Evolutionary conservation across 2,329 filamentous ascomycete genomes (phyloP).

Genomic region (Cercospora canescens): DNA sequence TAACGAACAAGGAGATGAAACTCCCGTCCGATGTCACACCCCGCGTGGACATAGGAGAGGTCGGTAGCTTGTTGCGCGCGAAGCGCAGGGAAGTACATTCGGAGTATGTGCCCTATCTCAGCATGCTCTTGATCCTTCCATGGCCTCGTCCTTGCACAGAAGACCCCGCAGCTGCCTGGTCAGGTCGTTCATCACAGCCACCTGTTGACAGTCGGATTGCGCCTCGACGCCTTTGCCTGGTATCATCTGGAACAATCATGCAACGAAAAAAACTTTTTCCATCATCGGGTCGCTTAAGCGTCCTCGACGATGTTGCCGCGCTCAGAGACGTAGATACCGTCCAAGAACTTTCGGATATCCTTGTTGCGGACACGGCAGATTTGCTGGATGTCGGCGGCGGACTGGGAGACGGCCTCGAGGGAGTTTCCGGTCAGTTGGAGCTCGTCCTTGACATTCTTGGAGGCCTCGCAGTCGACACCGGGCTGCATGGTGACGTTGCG

Average conservation of each 20-base stretch:
- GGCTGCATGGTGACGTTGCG: conserved; percentile 85
- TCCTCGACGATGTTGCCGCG: conserved; percentile 75
- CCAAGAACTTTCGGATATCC: conserved; percentile 99
- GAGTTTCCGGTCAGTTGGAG: conserved; percentile 91
- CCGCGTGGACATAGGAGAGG: conserved; percentile 11
- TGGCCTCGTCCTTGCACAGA: background rate
- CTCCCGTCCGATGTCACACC: conserved; percentile 14
- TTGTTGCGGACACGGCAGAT: conserved; percentile 99
- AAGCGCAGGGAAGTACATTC: conserved; percentile 5
- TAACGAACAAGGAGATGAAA: conserved; percentile 13
- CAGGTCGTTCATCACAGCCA: background rate
- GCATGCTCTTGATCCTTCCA: background rate
- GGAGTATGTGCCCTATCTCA: conserved; percentile 4
- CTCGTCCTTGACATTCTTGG: conserved; percentile 96
- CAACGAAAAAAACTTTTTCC: conserved; percentile 2
- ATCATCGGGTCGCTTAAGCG: background rate
- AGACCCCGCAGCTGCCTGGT: background rate
- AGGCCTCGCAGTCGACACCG: conserved; percentile 88
- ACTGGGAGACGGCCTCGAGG: conserved; percentile 95
- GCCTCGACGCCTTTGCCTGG: conserved; percentile 12
- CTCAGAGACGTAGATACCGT: conserved; percentile 99
- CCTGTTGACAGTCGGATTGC: conserved; percentile 1
- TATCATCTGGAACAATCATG: conserved; percentile 9
- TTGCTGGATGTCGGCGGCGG: conserved; percentile 98
- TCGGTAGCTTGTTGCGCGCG: background rate